Evolutionary conservation across 805 yeast genomes (phyloP).

Genomic region (Cyberlindnera saturnus): DNA sequence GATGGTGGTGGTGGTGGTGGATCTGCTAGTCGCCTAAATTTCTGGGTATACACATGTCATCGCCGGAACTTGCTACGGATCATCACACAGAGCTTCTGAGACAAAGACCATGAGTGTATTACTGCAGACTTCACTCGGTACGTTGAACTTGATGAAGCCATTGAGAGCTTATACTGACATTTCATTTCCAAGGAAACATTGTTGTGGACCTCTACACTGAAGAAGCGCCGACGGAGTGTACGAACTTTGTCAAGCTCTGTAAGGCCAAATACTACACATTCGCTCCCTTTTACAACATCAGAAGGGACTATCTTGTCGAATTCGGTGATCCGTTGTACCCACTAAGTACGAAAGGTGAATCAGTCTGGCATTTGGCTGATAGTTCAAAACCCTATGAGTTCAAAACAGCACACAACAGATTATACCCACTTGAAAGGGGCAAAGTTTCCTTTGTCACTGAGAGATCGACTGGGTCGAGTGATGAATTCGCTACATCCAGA

Average conservation of each 20-base stretch:
- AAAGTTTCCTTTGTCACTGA: constrained; percentile 27
- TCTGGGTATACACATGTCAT: too few species aligned
- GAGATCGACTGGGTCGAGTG: not conserved
- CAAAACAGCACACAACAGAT: constrained; percentile 17
- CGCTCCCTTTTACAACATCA: constrained; percentile 41
- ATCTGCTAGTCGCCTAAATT: too few species aligned
- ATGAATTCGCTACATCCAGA: constrained; percentile 27
- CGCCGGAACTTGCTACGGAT: too few species aligned
- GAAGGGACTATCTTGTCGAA: constrained; percentile 32
- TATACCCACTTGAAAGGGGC: constrained; percentile 27
- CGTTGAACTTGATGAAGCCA: constrained; percentile 6
- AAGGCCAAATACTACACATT: constrained; percentile 45
- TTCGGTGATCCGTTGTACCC: constrained; percentile 48
- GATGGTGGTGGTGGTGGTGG: too few species aligned
- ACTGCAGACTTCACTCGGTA: constrained; percentile 34
- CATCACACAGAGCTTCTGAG: not conserved
- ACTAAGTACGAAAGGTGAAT: constrained; percentile 23
- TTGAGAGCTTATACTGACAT: constrained; percentile 13
- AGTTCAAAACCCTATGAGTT: constrained; percentile 8
- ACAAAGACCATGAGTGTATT: constrained; percentile 31
- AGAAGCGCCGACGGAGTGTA: constrained; percentile 32
- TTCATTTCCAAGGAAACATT: constrained; percentile 33
- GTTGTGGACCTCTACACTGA: constrained; percentile 41
- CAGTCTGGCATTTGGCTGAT: constrained; percentile 28
- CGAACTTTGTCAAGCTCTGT: constrained; percentile 50